Base-by-base conservation (phyloP, 192 early-diverging fungal genomes). In the Physocladia obscura region DNA sequence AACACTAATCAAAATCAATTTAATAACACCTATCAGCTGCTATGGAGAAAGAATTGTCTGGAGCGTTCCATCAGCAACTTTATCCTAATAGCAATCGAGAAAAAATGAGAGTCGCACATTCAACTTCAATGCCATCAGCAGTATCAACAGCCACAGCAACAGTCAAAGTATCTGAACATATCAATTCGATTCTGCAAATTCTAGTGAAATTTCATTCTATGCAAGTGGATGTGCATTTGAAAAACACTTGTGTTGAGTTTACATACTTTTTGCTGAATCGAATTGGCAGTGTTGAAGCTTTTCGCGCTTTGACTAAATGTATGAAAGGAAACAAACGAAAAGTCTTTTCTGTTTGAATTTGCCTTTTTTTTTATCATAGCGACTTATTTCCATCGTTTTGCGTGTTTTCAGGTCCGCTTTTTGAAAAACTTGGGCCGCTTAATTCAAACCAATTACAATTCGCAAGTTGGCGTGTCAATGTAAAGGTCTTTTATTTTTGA, bases 251-350 rank as follows among this genome's bases (percentile, higher is more conserved):
- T 26, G 6, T 49, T 21, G 24, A 15, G 44, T 63, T 63, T 49
- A 63, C 61, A 5, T 44, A 21, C 32, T n/a, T 8, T 17, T 11
- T 63, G 11, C 21, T 63, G 38, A 15, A 27, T 8, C 1, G 44
- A 21, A 22, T 65, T 11, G 63, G 63, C 13, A 65, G 11, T 17
- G 19, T 32, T 22, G 63, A 65, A 34, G 47, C 63, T 2, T 65
- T 65, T 30, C 47, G 63, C 24, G 63, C n/a, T 6, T 5, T 65
- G 47, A 62, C 63, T n/a, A 65, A 65, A 51, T 51, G 49, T 62
- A 27, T 47, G 35, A n/a, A n/a, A n/a, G n/a, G n/a, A n/a, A n/a
- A n/a, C n/a, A n/a, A n/a, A n/a, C n/a, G n/a, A n/a, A n/a, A n/a
- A n/a, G n/a, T n/a, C n/a, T n/a, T n/a, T n/a, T n/a, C n/a, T n/a